Evolutionary conservation across 2,329 filamentous ascomycete genomes (phyloP).

Genomic region (Hypocrella siamensis): DNA sequence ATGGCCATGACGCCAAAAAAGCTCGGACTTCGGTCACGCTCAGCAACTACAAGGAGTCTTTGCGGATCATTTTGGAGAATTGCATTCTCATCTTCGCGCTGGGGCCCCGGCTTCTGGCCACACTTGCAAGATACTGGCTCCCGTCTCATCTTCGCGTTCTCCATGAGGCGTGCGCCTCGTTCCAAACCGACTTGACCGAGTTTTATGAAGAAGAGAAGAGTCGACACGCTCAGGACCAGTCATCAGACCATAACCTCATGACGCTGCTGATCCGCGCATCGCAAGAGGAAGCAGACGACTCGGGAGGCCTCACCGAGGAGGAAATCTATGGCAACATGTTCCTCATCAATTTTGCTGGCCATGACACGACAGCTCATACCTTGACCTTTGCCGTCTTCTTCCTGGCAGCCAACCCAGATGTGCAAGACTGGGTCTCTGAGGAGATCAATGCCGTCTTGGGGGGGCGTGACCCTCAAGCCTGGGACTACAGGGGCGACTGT

Average conservation of each 20-base stretch:
- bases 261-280: background rate
- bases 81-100: constrained; percentile 1
- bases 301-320: constrained; percentile 14
- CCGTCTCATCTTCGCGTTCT: background rate
- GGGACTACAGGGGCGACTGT: constrained; percentile 20
- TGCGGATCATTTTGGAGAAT: constrained; percentile 2
- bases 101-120: background rate
- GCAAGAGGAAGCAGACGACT: background rate
- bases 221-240: background rate
- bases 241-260: background rate
- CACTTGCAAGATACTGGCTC: background rate
- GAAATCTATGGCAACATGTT: constrained; percentile 36
- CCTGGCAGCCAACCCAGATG: constrained; percentile 25
- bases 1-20: constrained; percentile 1
- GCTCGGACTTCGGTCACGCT: background rate
- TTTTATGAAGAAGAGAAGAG: constrained; percentile 1
- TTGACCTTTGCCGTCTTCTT: constrained; percentile 25
- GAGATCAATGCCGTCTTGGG: constrained; percentile 14
- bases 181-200: background rate
- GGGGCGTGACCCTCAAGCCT: constrained; percentile 6
- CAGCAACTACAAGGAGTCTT: constrained; percentile 2
- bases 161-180: background rate
- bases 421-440: constrained; percentile 28
- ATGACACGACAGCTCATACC: constrained; percentile 32
- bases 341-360: constrained; percentile 31